A percentile compares a stretch with the other conserved stretches of the same genome.
These are phyloP conservation scores for Cladosporium sp. DNA, from an alignment of 2,329 filamentous ascomycete genomes.

Conservation along the genomic window DNA sequence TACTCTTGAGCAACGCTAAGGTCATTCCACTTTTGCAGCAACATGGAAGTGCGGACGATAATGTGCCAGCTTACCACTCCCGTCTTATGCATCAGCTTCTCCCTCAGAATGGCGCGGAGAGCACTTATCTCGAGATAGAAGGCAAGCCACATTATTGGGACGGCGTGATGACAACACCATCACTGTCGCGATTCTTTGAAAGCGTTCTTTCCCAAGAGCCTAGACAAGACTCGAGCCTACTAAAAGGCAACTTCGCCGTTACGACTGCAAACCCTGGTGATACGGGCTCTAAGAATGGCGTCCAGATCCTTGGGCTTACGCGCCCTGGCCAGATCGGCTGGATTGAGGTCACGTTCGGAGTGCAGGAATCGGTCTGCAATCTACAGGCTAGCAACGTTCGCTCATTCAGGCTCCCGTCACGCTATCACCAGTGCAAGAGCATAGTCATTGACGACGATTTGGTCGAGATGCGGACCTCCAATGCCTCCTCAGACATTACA, in stretches of 20 bases:
- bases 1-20: constrained; percentile 47
- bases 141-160: constrained; percentile 51
- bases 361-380: constrained; percentile 28
- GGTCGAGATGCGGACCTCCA: neutral
- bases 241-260: constrained; percentile 41
- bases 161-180: constrained; percentile 49
- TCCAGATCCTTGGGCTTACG: constrained; percentile 47
- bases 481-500: neutral
- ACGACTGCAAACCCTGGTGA: constrained; percentile 49
- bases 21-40: constrained; percentile 53
- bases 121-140: constrained; percentile 47
- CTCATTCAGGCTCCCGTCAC: constrained; percentile 19
- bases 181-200: constrained; percentile 46
- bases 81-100: constrained; percentile 49
- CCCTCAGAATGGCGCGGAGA: constrained; percentile 37
- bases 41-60: constrained; percentile 53
- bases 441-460: constrained; percentile 18
- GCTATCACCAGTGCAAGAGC: constrained; percentile 17
- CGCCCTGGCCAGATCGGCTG: constrained; percentile 49
- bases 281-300: constrained; percentile 48
- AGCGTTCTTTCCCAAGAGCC: constrained; percentile 27
- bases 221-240: constrained; percentile 19
- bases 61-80: constrained; percentile 56
- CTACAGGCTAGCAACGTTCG: constrained; percentile 42
- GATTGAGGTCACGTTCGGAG: constrained; percentile 37